Evolutionary conservation across 2,329 filamentous ascomycete genomes (phyloP), one percentile per base, ranked within the genome.

Genomic region (Colletotrichum horii): DNA sequence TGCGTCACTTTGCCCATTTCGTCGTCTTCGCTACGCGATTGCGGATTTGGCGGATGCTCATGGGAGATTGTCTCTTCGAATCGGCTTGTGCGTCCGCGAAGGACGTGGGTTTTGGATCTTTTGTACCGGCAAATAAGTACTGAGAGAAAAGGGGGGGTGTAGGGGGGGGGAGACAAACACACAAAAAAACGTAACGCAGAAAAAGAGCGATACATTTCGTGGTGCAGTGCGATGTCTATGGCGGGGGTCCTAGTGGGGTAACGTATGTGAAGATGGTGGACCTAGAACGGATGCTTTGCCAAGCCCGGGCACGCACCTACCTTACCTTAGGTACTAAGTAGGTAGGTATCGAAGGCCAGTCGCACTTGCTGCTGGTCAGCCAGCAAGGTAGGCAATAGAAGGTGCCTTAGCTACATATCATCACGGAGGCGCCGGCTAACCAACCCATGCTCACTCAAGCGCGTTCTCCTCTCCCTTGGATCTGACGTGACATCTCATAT

Each of bases 1-100:
- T 61, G 58, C 28, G 58, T 61, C 11, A 85, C 83, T 22, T 83
- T 83, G 30, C 83, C 80, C 88, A 89, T 89, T 22, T n/a, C 15
- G 43, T 48, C 43, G n/a, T 48, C 12, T 48, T 48, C 11, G 43
- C 43, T 22, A n/a, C 43, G 43, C 43, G n/a, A 11, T 22, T 14
- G 43, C 6, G 19, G 3, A 48, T 22, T 22, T 22, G 43, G 12
- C n/a, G n/a, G 43, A n/a, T 32, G 58, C 19, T 61, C 12, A n/a
- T 34, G 26, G 19, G 11, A 34, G n/a, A 32, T 15, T n/a, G 30
- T 48, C 11, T 48, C 43, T 48, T 14, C 43, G 43, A 48, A 48
- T 48, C 6, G 43, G n/a, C 11, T 48, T 48, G 8, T 22, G 12
- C 3, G n/a, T 48, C 22, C n/a, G n/a, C n/a, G 43, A 48, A 48